phyloP scores from a whole-genome alignment of 331 rosid genomes.

The Malus hybrid region DNA sequence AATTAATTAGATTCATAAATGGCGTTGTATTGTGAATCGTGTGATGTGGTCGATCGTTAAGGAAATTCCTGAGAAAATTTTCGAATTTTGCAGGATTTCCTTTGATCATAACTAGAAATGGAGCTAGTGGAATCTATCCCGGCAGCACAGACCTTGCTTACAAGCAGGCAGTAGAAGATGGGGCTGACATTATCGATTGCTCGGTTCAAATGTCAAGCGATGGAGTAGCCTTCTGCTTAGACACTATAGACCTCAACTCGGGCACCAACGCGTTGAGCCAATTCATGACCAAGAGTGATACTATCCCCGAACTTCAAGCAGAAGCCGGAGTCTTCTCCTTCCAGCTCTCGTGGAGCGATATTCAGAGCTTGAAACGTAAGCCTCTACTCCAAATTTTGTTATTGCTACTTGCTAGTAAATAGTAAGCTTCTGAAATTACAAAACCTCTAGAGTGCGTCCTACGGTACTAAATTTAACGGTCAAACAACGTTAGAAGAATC shows the following conservation, averaged over 20 bases:
- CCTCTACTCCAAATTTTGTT: neutral
- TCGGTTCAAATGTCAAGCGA: slow-evolving; percentile 87
- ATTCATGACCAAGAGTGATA: slow-evolving; percentile 41
- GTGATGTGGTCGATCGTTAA: neutral
- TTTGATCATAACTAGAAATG: slow-evolving; percentile 61
- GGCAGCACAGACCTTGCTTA: slow-evolving; percentile 84
- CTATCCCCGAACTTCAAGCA: slow-evolving; percentile 56
- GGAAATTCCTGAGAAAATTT: neutral
- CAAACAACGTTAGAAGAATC: neutral
- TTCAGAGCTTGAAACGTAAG: slow-evolving; percentile 68
- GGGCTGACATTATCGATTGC: slow-evolving; percentile 83
- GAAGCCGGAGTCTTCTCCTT: slow-evolving; percentile 63
- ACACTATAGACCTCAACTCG: slow-evolving; percentile 33
- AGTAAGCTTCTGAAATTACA: neutral
- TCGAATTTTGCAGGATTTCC: slow-evolving; percentile 40
- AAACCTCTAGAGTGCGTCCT: neutral
- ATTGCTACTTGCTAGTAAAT: neutral
- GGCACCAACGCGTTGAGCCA: slow-evolving; percentile 41
- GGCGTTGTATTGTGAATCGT: neutral
- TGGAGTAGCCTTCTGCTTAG: slow-evolving; percentile 71
- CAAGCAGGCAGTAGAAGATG: slow-evolving; percentile 61
- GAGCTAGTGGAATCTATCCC: slow-evolving; percentile 77
- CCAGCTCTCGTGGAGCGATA: slow-evolving; percentile 75
- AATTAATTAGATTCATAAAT: slow-evolving; percentile 6
- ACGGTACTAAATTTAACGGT: neutral